phyloP scores from a whole-genome alignment of 306 rosid genomes.

The Oemleria cerasiformis region DNA sequence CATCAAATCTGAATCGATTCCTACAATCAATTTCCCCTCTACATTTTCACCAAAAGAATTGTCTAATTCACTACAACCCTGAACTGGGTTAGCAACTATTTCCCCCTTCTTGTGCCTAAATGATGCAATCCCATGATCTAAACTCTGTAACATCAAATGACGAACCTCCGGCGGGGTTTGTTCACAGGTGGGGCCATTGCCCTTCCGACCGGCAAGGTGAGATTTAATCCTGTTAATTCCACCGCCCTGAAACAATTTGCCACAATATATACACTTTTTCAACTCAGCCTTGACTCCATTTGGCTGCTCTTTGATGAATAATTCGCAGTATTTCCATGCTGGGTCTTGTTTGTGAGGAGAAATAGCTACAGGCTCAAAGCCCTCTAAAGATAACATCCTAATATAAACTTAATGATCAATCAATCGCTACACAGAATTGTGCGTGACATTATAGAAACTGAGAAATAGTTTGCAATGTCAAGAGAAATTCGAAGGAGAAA shows the following conservation, averaged over 20 bases:
- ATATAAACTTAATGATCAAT: not conserved
- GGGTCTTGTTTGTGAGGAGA: conserved; percentile 31
- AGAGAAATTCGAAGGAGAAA: not conserved
- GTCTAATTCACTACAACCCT: conserved; percentile 10
- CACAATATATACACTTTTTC: conserved; percentile 30
- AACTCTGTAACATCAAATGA: conserved; percentile 8
- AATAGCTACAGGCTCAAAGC: conserved; percentile 24
- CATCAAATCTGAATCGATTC: not conserved
- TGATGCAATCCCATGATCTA: conserved; percentile 7
- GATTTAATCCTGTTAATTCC: conserved; percentile 27
- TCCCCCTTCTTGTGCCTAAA: conserved; percentile 15
- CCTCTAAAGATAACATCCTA: conserved; percentile 21
- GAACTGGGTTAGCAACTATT: not conserved
- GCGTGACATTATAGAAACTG: not conserved
- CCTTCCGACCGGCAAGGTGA: conserved; percentile 30
- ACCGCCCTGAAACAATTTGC: conserved; percentile 36
- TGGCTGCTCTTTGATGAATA: conserved; percentile 11
- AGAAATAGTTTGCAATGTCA: not conserved
- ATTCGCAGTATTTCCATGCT: conserved; percentile 29
- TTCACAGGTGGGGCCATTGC: conserved; percentile 28
- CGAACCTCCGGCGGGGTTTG: conserved; percentile 24
- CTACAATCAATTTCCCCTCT: conserved; percentile 6
- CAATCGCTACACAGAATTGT: not conserved
- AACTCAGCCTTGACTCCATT: conserved; percentile 17
- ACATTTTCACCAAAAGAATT: not conserved